Percentiles rank a stretch among this genome's conserved stretches.
These are phyloP conservation scores for Hypoxylon fuscum DNA, from an alignment of 495 filamentous ascomycete genomes.

Conservation along the genomic window DNA sequence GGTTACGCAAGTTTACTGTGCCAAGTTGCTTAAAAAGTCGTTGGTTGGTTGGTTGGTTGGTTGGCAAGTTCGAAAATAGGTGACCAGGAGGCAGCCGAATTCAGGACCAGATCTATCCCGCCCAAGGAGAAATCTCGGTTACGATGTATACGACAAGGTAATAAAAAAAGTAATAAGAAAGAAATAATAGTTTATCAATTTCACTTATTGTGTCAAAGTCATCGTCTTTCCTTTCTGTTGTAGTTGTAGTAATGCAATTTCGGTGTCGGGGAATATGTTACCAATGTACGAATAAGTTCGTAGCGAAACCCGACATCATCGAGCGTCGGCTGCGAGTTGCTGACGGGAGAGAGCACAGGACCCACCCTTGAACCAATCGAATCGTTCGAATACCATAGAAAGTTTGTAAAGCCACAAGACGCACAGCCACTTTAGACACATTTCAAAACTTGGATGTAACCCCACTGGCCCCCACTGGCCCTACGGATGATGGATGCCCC, in stretches of 20 bases:
- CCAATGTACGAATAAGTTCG: neutral
- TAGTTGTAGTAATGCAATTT: slow-evolving; percentile 19
- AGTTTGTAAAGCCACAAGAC: slow-evolving; percentile 14
- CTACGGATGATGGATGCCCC: slow-evolving; percentile 9
- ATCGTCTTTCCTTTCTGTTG: slow-evolving; percentile 5
- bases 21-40: slow-evolving; percentile 7
- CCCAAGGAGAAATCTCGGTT: slow-evolving; percentile 13
- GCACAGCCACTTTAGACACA: slow-evolving; percentile 18
- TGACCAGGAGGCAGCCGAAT: slow-evolving; percentile 27
- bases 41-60: slow-evolving; percentile 21
- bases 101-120: slow-evolving; percentile 21
- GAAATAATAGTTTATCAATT: neutral
- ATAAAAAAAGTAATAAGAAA: slow-evolving; percentile 3
- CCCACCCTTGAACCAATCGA: slow-evolving; percentile 21
- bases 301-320: slow-evolving; percentile 36
- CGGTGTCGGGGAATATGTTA: neutral
- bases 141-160: slow-evolving; percentile 1
- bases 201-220: neutral
- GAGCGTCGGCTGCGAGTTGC: slow-evolving; percentile 21
- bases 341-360: neutral
- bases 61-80: slow-evolving; percentile 8
- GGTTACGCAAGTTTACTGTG: slow-evolving; percentile 29
- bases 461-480: slow-evolving; percentile 2
- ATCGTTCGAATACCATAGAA: slow-evolving; percentile 14
- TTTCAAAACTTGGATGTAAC: neutral